Base-by-base conservation (phyloP, 352 stramenopile species). In the Phytophthora hibernalis region DNA sequence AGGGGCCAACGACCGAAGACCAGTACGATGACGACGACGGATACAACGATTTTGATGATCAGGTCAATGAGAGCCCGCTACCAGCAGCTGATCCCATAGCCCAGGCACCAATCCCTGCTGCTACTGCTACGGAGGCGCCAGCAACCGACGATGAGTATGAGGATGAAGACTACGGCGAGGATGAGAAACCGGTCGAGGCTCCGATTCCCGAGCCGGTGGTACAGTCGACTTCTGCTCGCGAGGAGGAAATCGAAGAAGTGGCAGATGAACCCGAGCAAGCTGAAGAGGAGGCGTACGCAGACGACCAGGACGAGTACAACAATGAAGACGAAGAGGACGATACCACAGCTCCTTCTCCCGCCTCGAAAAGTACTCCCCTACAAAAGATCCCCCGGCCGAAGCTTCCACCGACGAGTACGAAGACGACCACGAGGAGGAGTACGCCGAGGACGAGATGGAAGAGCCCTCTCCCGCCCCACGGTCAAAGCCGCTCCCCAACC, bases 41-140 rank as follows among this genome's bases (percentile, higher is more conserved):
- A 6, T 89, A 83, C 65, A 82, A 88, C 22, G 81, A 88, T 8
- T 84, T 82, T 28, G 72, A 80, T 13, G 65, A 79, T 12, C 70
- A 76, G 0, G 74, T 70, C 3, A 67, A 75, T n/a, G 59, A 57
- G 8, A n/a, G 5, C 2, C 24, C 16, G 15, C n/a, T 49, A 11
- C 47, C 33, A 16, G 22, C 11, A 24, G 28, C 47, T 42, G 21
- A 24, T 2, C 26, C 30, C 6, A 49, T 4, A 12, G 21, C 54
- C 15, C 47, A 69, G 31, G 18, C 30, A 7, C 51, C 35, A 22
- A 7, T 18, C 3, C 38, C 45, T 6, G 31, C 28, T 55, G 40
- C 40, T n/a, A n/a, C n/a, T 47, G 37, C 9, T 18, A 61, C 24
- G 4, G 52, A 64, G 8, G 28, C 43, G 44, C 42, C 51, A 43